Conservation (phyloP, 192 early-diverging fungal species). For the Geranomyces variabilis region DNA sequence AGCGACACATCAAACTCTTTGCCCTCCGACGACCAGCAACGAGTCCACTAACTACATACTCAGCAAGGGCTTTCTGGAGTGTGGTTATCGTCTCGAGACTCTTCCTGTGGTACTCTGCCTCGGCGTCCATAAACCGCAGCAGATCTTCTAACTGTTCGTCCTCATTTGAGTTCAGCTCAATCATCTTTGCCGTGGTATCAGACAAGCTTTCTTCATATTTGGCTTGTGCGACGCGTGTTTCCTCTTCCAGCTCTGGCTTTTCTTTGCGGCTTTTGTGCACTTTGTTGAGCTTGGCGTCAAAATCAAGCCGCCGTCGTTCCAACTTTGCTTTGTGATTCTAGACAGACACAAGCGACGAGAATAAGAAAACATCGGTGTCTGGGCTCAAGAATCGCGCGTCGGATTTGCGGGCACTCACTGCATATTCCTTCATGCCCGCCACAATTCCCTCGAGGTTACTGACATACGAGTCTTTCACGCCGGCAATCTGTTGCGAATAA, state of each 20-base stretch:
- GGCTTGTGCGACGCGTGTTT: slow-evolving; percentile 81
- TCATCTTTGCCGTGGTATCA: slow-evolving; percentile 77
- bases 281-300: slow-evolving; percentile 87
- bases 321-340: slow-evolving; percentile 80
- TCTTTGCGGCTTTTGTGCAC: slow-evolving; percentile 92
- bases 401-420: slow-evolving; percentile 30
- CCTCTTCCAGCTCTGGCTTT: slow-evolving; percentile 87
- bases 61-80: slow-evolving; percentile 36
- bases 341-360: too few relatives aligned
- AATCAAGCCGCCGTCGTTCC: slow-evolving; percentile 85
- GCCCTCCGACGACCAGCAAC: too few relatives aligned
- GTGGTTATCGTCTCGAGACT: slow-evolving; percentile 28
- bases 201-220: slow-evolving; percentile 93
- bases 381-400: too few relatives aligned
- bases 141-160: slow-evolving; percentile 56
- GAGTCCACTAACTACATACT: slow-evolving; percentile 34
- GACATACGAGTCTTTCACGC: slow-evolving; percentile 59
- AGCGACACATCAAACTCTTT: too few relatives aligned
- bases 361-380: too few relatives aligned
- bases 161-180: slow-evolving; percentile 79
- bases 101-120: slow-evolving; percentile 42
- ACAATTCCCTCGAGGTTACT: slow-evolving; percentile 45
- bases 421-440: slow-evolving; percentile 55
- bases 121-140: slow-evolving; percentile 51
- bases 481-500: slow-evolving; percentile 37